Conservation (phyloP, 176 grass and related monocot species). For the Hordeum vulgare region DNA sequence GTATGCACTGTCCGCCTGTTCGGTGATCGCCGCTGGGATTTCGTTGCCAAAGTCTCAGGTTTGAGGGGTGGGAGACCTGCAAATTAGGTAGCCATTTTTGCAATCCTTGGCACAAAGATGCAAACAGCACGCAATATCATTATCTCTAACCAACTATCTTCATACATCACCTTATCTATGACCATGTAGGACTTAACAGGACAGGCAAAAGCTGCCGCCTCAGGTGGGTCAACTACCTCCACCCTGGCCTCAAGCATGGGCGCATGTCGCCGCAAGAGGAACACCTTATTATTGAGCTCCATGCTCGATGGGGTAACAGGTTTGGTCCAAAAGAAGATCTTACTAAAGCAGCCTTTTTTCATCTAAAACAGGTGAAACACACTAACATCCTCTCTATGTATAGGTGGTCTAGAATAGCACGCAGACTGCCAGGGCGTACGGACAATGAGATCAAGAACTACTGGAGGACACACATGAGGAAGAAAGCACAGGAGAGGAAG, state of each 20-base stretch:
- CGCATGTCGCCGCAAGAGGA: constrained; percentile 80
- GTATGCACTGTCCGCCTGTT: constrained; percentile 85
- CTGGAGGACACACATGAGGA: constrained; percentile 94
- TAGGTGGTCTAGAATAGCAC: constrained; percentile 81
- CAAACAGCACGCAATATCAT: constrained; percentile 14
- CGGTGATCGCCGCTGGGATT: constrained; percentile 95
- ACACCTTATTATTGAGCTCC: constrained; percentile 61
- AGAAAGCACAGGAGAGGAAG: constrained; percentile 79
- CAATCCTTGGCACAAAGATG: constrained; percentile 33
- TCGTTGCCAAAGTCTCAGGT: constrained; percentile 97
- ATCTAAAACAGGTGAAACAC: background rate
- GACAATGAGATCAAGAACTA: constrained; percentile 96
- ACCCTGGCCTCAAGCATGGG: constrained; percentile 80
- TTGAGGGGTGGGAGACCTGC: constrained; percentile 88
- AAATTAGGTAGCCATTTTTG: constrained; percentile 53
- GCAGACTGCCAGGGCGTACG: constrained; percentile 67
- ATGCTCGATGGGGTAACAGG: constrained; percentile 87
- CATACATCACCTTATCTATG: constrained; percentile 5
- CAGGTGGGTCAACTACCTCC: constrained; percentile 87
- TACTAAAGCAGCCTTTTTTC: background rate
- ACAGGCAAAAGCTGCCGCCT: constrained; percentile 89
- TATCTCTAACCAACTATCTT: constrained; percentile 27
- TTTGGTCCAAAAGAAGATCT: constrained; percentile 10
- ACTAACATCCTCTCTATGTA: constrained; percentile 9
- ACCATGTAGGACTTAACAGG: constrained; percentile 60